These are phyloP conservation scores for Plasmodium gallinaceum DNA, from an alignment of 169 alveolate genomes.

Conservation along the genomic window DNA sequence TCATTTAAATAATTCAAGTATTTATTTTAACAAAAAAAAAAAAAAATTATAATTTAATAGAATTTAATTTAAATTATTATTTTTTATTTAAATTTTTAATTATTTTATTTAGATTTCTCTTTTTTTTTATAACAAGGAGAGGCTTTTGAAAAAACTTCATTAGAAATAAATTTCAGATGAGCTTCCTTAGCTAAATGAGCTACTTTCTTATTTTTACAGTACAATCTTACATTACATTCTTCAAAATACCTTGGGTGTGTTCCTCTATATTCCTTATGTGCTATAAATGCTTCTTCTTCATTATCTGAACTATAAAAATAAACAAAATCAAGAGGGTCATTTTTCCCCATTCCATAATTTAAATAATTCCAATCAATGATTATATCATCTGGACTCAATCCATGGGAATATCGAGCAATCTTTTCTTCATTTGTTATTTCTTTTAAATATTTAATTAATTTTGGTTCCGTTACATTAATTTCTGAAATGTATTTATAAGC, in stretches of 20 bases:
- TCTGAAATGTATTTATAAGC: constrained; percentile 67
- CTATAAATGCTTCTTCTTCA: constrained; percentile 67
- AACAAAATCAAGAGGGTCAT: constrained; percentile 66
- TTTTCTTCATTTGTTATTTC: constrained; percentile 59
- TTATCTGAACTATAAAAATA: constrained; percentile 73
- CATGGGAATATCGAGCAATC: constrained; percentile 60
- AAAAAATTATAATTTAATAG: too few relatives aligned
- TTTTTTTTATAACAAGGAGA: constrained; percentile 31
- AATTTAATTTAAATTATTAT: too few relatives aligned
- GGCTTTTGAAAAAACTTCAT: constrained; percentile 44
- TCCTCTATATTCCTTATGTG: constrained; percentile 69
- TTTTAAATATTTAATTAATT: constrained; percentile 44
- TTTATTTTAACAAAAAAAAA: too few relatives aligned
- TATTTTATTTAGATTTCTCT: constrained; percentile 6
- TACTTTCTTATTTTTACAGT: constrained; percentile 73
- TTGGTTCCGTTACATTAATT: constrained; percentile 68
- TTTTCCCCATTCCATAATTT: constrained; percentile 74
- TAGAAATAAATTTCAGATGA: constrained; percentile 43
- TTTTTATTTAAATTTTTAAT: neutral
- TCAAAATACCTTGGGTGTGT: constrained; percentile 68
- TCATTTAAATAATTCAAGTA: too few relatives aligned
- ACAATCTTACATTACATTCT: constrained; percentile 65
- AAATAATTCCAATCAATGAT: constrained; percentile 73
- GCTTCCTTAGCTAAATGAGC: constrained; percentile 74
- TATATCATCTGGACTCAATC: constrained; percentile 73